Evolutionary conservation across 1,139 yeast species (phyloP).

Genomic region (Pichia sp.): DNA sequence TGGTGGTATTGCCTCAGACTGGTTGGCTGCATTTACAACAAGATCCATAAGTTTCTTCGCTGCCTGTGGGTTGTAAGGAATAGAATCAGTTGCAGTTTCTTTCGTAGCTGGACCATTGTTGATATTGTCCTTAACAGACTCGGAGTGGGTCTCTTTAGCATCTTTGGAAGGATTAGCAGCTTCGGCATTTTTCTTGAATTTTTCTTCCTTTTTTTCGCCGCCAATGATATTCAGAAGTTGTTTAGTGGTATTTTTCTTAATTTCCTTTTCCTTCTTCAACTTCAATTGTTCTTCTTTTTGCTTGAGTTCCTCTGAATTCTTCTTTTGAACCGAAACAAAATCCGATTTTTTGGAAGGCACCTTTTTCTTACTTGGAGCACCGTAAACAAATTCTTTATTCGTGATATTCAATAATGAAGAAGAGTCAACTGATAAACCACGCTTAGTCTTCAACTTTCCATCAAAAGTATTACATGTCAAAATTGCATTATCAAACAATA

Average conservation of each 20-base stretch:
- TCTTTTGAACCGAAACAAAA: background rate
- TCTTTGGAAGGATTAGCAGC: background rate
- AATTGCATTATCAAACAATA: conserved; percentile 76
- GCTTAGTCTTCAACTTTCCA: conserved; percentile 65
- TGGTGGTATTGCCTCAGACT: background rate
- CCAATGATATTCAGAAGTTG: conserved; percentile 4
- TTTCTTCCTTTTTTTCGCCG: background rate
- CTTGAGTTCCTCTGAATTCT: conserved; percentile 6
- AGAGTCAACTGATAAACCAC: conserved; percentile 81
- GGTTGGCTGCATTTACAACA: background rate
- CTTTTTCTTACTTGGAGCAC: conserved; percentile 19
- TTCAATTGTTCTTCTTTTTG: conserved; percentile 1
- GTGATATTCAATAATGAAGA: conserved; percentile 75
- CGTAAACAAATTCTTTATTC: conserved; percentile 60
- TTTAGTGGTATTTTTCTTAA: conserved; percentile 11
- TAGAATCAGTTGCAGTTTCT: background rate
- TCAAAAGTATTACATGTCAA: conserved; percentile 77
- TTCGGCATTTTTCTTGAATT: background rate
- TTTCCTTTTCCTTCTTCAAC: conserved; percentile 1
- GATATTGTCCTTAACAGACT: background rate
- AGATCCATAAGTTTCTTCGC: background rate
- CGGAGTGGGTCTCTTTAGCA: background rate
- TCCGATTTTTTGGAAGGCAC: conserved; percentile 2
- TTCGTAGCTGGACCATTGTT: background rate
- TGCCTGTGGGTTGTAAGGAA: background rate